Conservation (phyloP, 495 filamentous ascomycete species). For the Pyrenula aspistea region DNA sequence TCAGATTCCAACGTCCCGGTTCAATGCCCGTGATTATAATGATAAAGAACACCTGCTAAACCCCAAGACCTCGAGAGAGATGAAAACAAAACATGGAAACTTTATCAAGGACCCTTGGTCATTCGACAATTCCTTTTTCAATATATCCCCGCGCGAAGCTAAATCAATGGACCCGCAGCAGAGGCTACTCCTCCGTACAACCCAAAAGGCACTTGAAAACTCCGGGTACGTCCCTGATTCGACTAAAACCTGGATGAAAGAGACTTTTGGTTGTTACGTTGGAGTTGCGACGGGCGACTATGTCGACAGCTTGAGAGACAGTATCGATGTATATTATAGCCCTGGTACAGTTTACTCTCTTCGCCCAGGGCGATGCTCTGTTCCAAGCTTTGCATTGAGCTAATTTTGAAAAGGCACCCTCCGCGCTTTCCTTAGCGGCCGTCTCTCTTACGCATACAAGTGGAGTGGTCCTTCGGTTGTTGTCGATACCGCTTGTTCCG, state of each 20-base stretch:
- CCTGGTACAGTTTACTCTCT: constrained; percentile 14
- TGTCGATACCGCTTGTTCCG: constrained; percentile 36
- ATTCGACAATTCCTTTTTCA: constrained; percentile 36
- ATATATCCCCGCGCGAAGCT: constrained; percentile 25
- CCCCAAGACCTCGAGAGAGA: too few relatives aligned
- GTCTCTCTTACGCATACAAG: constrained; percentile 29
- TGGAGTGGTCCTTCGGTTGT: constrained; percentile 33
- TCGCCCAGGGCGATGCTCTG: constrained; percentile 9
- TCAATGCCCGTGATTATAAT: too few relatives aligned
- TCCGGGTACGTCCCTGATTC: constrained; percentile 14
- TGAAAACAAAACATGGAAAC: too few relatives aligned
- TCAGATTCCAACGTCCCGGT: too few relatives aligned
- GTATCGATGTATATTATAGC: constrained; percentile 18
- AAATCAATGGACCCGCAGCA: constrained; percentile 36
- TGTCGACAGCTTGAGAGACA: constrained; percentile 17
- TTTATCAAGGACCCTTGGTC: constrained; percentile 14
- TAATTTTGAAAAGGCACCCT: too few relatives aligned
- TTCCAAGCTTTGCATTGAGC: constrained; percentile 20
- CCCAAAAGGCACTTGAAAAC: constrained; percentile 30
- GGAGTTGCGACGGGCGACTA: constrained; percentile 20
- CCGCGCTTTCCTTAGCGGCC: constrained; percentile 24
- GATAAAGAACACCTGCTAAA: too few relatives aligned
- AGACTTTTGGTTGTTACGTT: constrained; percentile 20
- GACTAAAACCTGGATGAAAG: background rate
- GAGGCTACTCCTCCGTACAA: constrained; percentile 25